Evolutionary conservation across 805 yeast species (phyloP), one percentile per base, ranked within the genome.

Genomic region (Starmerella apicola): DNA sequence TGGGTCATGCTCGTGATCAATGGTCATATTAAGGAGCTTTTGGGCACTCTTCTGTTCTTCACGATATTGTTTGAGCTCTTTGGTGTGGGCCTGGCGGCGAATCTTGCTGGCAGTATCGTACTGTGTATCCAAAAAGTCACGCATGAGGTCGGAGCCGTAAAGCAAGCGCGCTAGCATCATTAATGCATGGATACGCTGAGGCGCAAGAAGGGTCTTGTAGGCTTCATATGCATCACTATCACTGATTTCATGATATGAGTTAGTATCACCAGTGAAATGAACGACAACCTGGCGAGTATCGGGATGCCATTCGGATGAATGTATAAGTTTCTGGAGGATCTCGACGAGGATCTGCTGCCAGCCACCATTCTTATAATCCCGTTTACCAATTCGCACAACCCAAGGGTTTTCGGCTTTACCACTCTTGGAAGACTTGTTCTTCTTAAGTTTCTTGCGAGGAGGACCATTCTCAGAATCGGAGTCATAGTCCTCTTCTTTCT

Each of bases 261-360:
- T 36, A 2, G 35, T 16, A 8, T 39, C 19, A 22, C 95, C 86
- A 0, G 85, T 80, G 36, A 79, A 57, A 2, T 57, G 52, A 27
- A 66, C 66, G 39, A 71, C 71, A 2, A 78, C 69, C 24, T 68
- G 64, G 5, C 59, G 61, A 35, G 79, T 74, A 17, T 66, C 65
- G 1, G 63, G 60, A 20, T 63, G 54, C 60, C 72, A 79, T 12
- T 68, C 69, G 1, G 76, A 73, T 29, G 76, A 66, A 47, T 75
- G 67, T 34, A 74, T 74, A 13, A 74, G 73, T 36, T 67, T 64
- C 17, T 75, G 72, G 31, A 86, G 65, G 2, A 85, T 65, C 24
- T 95, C 95, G 36, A 85, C 57, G 32, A 86, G 58, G 32, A 80
- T 71, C 30, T 79, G 68, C 51, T 83, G 78, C 95, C 96, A 88